phyloP scores from a whole-genome alignment of 1,139 yeast species.

The Arxiozyma bovina region DNA sequence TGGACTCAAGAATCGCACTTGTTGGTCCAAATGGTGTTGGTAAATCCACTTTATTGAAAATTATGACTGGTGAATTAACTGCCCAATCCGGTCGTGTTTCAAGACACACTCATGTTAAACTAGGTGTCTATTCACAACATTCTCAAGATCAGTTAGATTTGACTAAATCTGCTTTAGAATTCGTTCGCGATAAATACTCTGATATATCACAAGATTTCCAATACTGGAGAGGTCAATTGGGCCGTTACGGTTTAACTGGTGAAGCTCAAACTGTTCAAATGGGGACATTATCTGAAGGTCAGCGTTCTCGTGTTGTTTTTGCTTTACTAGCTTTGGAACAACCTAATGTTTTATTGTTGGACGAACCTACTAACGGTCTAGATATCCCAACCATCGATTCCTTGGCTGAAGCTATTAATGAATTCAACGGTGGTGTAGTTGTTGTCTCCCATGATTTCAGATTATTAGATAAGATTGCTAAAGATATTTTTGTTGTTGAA shows the following conservation, averaged over 20 bases:
- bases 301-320: constrained; percentile 96
- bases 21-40: constrained; percentile 99
- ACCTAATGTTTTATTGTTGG: constrained; percentile 89
- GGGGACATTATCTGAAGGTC: constrained; percentile 98
- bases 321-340: constrained; percentile 91
- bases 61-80: constrained; percentile 89
- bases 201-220: constrained; percentile 92
- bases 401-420: constrained; percentile 89
- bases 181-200: constrained; percentile 89
- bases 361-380: constrained; percentile 99
- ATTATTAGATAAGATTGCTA: constrained; percentile 91
- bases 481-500: constrained; percentile 94
- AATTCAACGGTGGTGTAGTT: constrained; percentile 95
- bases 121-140: constrained; percentile 98
- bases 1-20: constrained; percentile 96
- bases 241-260: constrained; percentile 97
- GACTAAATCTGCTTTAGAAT: constrained; percentile 89
- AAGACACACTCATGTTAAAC: constrained; percentile 92
- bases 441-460: constrained; percentile 99
- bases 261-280: constrained; percentile 97
- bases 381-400: constrained; percentile 98
- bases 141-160: constrained; percentile 96
- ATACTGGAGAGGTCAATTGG: constrained; percentile 98
- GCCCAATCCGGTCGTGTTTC: constrained; percentile 94
- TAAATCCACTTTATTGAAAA: constrained; percentile 88